Evolutionary conservation across 129 eudicot species (phyloP).

Genomic region (Sambucus nigra): DNA sequence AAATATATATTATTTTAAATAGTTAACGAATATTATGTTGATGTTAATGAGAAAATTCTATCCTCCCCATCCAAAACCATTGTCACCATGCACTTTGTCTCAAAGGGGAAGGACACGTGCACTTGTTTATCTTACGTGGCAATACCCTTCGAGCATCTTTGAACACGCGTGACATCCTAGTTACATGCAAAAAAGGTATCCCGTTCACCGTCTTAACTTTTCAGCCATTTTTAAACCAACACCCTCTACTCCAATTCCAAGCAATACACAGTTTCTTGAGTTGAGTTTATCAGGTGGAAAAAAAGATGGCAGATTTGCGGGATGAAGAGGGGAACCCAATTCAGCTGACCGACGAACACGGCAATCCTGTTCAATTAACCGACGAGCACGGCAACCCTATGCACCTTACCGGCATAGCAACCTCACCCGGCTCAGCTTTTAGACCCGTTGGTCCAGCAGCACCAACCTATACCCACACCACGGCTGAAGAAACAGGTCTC

Average conservation of each 20-base stretch:
- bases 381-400: slow-evolving; percentile 67
- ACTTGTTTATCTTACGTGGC: slow-evolving; percentile 23
- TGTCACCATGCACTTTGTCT: no score
- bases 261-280: neutral
- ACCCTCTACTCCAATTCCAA: neutral
- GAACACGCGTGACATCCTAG: slow-evolving; percentile 25
- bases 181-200: slow-evolving; percentile 15
- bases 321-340: slow-evolving; percentile 70
- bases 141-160: slow-evolving; percentile 2
- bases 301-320: slow-evolving; percentile 45
- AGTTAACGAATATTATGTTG: no score
- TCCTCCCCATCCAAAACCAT: no score
- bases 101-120: slow-evolving; percentile 7
- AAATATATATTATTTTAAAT: no score
- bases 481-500: slow-evolving; percentile 12
- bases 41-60: no score
- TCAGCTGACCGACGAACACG: slow-evolving; percentile 59
- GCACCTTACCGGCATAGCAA: slow-evolving; percentile 60
- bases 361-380: slow-evolving; percentile 49
- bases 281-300: neutral
- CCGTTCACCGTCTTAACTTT: neutral
- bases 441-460: no score
- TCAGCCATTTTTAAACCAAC: neutral
- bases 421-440: slow-evolving; percentile 21
- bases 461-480: neutral